A percentile compares a stretch with the other conserved stretches of the same genome.
Conservation (phyloP, 1,284 basidiomycete genomes). For the Lignosus rhinocerotis region DNA sequence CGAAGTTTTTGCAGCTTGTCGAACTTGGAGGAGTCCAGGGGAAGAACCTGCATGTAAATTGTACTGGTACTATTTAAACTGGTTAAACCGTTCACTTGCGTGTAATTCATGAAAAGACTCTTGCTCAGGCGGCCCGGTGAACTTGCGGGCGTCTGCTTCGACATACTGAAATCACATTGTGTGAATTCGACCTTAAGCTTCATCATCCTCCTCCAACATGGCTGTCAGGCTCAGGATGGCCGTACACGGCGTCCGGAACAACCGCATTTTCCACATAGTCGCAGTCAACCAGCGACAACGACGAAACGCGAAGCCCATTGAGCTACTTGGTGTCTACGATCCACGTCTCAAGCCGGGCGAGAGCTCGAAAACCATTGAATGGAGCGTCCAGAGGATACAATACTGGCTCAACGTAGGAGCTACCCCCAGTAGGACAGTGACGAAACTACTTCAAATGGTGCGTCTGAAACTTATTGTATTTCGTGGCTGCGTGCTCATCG, state of each 20-base stretch:
- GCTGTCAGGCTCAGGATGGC: constrained; percentile 85
- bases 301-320: constrained; percentile 88
- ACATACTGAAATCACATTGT: neutral
- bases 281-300: constrained; percentile 77
- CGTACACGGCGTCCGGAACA: constrained; percentile 79
- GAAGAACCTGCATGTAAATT: no score
- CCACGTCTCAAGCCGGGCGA: constrained; percentile 55
- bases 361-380: constrained; percentile 77
- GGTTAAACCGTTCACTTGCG: no score
- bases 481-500: constrained; percentile 5
- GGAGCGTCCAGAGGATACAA: constrained; percentile 88
- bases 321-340: constrained; percentile 88
- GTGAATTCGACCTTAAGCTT: neutral
- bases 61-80: no score
- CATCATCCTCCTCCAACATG: constrained; percentile 48
- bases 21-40: no score
- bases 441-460: constrained; percentile 80
- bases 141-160: neutral
- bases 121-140: neutral
- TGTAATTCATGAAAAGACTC: no score
- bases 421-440: constrained; percentile 77
- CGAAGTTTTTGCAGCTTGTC: no score
- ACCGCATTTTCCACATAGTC: constrained; percentile 86
- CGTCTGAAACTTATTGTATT: constrained; percentile 35
- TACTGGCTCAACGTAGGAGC: constrained; percentile 91